These are phyloP conservation scores for Phytopythium ostracodes DNA, from an alignment of 352 stramenopile genomes.

Conservation along the genomic window DNA sequence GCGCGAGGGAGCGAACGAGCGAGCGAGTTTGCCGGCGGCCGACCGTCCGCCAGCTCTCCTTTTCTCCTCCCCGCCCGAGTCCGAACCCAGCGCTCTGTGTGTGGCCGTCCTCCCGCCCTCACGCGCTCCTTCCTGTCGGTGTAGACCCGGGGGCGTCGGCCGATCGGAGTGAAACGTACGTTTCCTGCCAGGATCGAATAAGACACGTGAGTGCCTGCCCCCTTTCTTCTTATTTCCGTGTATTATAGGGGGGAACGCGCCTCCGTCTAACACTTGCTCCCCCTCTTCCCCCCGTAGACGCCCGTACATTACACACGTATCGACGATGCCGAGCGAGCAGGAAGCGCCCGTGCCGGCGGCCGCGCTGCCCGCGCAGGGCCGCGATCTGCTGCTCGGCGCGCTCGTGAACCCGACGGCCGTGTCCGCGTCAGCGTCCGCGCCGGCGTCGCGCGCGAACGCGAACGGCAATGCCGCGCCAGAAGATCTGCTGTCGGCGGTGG, in stretches of 20 bases:
- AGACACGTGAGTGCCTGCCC: too few species aligned
- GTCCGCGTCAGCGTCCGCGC: constrained; percentile 1
- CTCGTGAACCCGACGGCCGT: constrained; percentile 16
- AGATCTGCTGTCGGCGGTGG: constrained; percentile 8
- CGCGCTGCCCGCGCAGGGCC: constrained; percentile 31
- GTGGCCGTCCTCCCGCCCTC: not conserved
- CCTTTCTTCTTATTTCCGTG: not conserved
- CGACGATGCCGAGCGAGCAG: constrained; percentile 13
- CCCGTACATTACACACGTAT: too few species aligned
- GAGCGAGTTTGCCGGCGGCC: constrained; percentile 10
- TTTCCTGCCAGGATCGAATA: too few species aligned
- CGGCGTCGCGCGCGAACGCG: not conserved
- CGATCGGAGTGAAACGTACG: too few species aligned
- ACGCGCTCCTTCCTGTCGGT: too few species aligned
- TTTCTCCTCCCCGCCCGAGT: not conserved
- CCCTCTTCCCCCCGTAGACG: too few species aligned
- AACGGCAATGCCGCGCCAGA: not conserved
- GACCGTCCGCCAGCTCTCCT: constrained; percentile 11
- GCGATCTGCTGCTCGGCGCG: constrained; percentile 39
- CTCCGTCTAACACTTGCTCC: too few species aligned
- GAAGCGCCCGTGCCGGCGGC: constrained; percentile 10
- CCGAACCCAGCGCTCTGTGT: too few species aligned
- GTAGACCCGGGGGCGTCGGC: too few species aligned
- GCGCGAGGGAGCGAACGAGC: constrained; percentile 4
- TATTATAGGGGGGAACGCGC: too few species aligned